Evolutionary conservation across 306 rosid species (phyloP).

Genomic region (Quercus variabilis): DNA sequence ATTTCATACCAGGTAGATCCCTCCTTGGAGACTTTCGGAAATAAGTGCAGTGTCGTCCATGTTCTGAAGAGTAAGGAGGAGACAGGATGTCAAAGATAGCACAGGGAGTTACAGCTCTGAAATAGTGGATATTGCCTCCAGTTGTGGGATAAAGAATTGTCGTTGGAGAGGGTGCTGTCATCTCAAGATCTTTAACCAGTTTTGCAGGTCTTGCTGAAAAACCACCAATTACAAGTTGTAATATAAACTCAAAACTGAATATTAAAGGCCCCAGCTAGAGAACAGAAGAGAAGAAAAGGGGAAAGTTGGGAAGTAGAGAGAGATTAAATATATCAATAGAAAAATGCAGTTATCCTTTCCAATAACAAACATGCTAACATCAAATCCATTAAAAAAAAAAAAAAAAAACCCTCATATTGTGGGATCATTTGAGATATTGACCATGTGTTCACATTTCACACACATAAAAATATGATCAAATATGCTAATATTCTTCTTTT

Average conservation of each 20-base stretch:
- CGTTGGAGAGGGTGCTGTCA: slow-evolving; percentile 80
- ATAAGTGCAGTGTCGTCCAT: slow-evolving; percentile 86
- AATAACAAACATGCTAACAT: not conserved
- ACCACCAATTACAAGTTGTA: slow-evolving; percentile 23
- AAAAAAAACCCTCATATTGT: not conserved
- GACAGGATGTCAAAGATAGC: slow-evolving; percentile 88
- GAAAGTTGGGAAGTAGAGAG: not conserved
- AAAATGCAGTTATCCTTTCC: not conserved
- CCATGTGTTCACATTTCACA: not conserved
- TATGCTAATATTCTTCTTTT: not conserved
- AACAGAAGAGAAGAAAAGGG: not conserved
- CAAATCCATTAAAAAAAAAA: not conserved
- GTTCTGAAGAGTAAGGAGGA: slow-evolving; percentile 88
- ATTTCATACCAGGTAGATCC: slow-evolving; percentile 67
- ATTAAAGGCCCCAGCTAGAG: slow-evolving; percentile 1
- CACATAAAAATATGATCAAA: not conserved
- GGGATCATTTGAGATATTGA: not conserved
- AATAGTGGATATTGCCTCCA: slow-evolving; percentile 94
- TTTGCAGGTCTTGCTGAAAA: slow-evolving; percentile 85
- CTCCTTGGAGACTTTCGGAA: slow-evolving; percentile 61
- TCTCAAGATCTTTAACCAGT: slow-evolving; percentile 64
- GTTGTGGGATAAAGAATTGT: slow-evolving; percentile 80
- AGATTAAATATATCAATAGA: not conserved
- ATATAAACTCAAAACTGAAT: not conserved
- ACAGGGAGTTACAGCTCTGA: slow-evolving; percentile 85